Percentiles rank a stretch among this genome's conserved stretches.
phyloP scores from a whole-genome alignment of 2,329 filamentous ascomycete genomes.

The Ophiostoma sp. region DNA sequence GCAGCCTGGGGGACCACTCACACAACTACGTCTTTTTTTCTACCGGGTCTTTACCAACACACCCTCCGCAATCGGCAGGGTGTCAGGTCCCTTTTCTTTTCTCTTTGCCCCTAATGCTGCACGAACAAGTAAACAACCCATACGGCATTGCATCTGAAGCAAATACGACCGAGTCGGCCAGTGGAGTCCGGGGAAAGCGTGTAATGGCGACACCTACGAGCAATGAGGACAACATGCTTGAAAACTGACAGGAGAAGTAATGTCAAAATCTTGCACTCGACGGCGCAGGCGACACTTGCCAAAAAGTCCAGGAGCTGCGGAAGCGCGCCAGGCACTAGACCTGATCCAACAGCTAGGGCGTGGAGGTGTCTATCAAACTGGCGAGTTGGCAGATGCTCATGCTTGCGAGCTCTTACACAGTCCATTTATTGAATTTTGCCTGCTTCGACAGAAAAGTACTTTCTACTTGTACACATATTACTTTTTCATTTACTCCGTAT shows the following conservation, averaged over 20 bases:
- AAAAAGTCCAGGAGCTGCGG: not conserved
- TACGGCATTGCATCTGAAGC: not conserved
- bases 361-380: not conserved
- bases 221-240: not conserved
- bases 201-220: not conserved
- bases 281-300: not conserved
- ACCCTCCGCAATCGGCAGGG: not conserved
- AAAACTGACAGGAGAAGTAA: not conserved
- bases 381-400: not conserved
- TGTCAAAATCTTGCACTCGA: not conserved
- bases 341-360: not conserved
- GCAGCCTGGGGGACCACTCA: not conserved
- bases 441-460: not conserved
- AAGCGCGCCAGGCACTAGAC: not conserved
- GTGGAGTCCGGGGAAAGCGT: slow-evolving; percentile 24
- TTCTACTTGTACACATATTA: not conserved
- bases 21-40: not conserved
- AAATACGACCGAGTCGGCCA: not conserved
- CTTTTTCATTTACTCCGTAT: not conserved
- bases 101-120: not conserved
- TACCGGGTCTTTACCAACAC: not conserved
- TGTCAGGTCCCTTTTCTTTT: not conserved
- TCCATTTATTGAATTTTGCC: not conserved
- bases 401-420: not conserved
- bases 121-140: not conserved